Evolutionary conservation across 2,329 filamentous ascomycete species (phyloP), one percentile per base, ranked within the genome.

Genomic region (Claviceps cyperi): DNA sequence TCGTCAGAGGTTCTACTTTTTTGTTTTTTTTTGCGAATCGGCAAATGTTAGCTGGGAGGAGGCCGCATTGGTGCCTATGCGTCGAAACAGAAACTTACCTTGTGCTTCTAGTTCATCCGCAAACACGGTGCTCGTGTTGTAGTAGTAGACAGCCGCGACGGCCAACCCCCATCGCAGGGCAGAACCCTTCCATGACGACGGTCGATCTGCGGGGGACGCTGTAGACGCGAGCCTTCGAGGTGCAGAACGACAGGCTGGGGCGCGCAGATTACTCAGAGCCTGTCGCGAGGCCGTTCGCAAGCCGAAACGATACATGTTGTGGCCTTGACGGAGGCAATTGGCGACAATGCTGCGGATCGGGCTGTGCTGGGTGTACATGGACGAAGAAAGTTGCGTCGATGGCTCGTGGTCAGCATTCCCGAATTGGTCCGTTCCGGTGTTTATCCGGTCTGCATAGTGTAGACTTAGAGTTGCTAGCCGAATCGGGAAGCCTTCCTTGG

Each of bases 101-200:
- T 21, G 15, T 15, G 44, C 76, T 58, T 77, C 68, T 37, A 81
- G 78, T 66, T 94, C 84, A 60, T 96, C 87, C 15, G 89, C 86
- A 66, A 97, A 97, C 21, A 88, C 74, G 49, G 81, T 78, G 61
- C 84, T 91, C 7, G 89, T 96, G 72, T 89, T 94, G 68, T 97
- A 98, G 68, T 86, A 96, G 71, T 97, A 98, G 47, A 97, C 70
- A 44, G 83, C 81, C 19, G 77, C 87, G 52, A 73, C 75, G 0
- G 87, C 90, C 50, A 92, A 63, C 56, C 81, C 86, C 78, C 88
- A 84, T 71, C 91, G 78, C 59, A 78, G 64, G 4, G 75, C 75
- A 48, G 81, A 75, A 65, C 81, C 84, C 76, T 90, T 94, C 86
- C 87, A 95, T 64, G 81, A 85, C 64, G 87, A 73, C 59, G 80